These are phyloP conservation scores for Ceratocystis variospora DNA, from an alignment of 2,329 filamentous ascomycete species.

Conservation along the genomic window DNA sequence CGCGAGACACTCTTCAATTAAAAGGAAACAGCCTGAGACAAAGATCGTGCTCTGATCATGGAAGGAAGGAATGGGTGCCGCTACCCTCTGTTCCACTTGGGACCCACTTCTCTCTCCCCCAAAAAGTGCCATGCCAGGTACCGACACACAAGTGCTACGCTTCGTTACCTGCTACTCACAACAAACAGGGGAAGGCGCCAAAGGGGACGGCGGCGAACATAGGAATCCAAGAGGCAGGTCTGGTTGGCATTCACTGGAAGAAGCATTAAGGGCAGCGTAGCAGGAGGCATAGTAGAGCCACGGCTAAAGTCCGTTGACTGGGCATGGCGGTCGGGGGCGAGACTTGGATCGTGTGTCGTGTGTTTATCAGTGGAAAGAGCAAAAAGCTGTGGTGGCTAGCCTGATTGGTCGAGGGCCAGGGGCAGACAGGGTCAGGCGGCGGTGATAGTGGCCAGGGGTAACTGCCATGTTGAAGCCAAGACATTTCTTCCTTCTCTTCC, in stretches of 20 bases:
- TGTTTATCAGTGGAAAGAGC: not conserved
- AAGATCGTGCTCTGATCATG: not conserved
- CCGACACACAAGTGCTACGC: not conserved
- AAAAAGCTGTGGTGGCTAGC: no score
- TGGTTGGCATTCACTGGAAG: not conserved
- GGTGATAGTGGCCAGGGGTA: no score
- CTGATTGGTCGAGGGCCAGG: no score
- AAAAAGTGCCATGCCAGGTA: not conserved
- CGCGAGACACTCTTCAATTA: conserved; percentile 5
- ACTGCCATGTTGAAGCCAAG: no score
- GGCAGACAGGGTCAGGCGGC: no score
- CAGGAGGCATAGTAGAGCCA: not conserved
- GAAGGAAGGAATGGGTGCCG: not conserved
- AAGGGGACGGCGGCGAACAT: not conserved
- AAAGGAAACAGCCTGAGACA: conserved; percentile 9
- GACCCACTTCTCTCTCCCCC: not conserved
- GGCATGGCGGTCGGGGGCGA: not conserved
- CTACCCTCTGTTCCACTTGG: not conserved
- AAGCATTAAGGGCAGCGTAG: not conserved
- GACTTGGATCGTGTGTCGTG: not conserved
- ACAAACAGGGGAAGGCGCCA: not conserved
- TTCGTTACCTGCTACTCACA: not conserved
- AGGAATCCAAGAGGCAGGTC: not conserved
- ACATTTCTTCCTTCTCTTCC: no score
- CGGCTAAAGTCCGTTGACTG: not conserved